Conservation (phyloP, 2,329 filamentous ascomycete genomes). For the Penicillium sclerotigenum region DNA sequence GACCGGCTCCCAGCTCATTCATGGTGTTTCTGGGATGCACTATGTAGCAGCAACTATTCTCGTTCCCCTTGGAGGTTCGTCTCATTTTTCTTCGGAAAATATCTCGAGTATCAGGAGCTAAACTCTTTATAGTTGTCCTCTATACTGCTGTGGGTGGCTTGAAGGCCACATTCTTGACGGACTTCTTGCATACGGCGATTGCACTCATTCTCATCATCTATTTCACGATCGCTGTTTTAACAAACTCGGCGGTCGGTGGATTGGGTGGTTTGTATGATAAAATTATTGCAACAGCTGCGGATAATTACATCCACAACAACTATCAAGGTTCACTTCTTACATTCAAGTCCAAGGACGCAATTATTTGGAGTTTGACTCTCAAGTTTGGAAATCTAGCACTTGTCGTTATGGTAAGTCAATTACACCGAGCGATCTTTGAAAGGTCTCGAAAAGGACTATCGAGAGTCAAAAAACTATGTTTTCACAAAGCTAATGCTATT, state of each 20-base stretch:
- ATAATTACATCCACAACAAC: slow-evolving; percentile 47
- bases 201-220: slow-evolving; percentile 50
- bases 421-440: background rate
- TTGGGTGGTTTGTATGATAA: slow-evolving; percentile 48
- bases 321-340: slow-evolving; percentile 49
- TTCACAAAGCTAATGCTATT: background rate
- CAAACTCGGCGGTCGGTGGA: slow-evolving; percentile 43
- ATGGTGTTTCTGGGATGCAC: slow-evolving; percentile 50
- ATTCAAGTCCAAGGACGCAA: slow-evolving; percentile 47
- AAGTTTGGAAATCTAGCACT: slow-evolving; percentile 51
- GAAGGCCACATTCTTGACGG: slow-evolving; percentile 51
- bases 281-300: slow-evolving; percentile 42
- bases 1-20: slow-evolving; percentile 45
- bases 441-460: background rate
- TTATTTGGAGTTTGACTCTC: slow-evolving; percentile 47
- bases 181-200: slow-evolving; percentile 50
- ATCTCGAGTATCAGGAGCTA: background rate
- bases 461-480: background rate
- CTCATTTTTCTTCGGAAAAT: background rate
- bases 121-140: slow-evolving; percentile 38
- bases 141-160: slow-evolving; percentile 51
- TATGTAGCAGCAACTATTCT: slow-evolving; percentile 48
- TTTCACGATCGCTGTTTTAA: slow-evolving; percentile 48
- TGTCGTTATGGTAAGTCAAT: slow-evolving; percentile 46
- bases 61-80: slow-evolving; percentile 46